Evolutionary conservation across 495 filamentous ascomycete species (phyloP).

Genomic region (Penicillium silybi): DNA sequence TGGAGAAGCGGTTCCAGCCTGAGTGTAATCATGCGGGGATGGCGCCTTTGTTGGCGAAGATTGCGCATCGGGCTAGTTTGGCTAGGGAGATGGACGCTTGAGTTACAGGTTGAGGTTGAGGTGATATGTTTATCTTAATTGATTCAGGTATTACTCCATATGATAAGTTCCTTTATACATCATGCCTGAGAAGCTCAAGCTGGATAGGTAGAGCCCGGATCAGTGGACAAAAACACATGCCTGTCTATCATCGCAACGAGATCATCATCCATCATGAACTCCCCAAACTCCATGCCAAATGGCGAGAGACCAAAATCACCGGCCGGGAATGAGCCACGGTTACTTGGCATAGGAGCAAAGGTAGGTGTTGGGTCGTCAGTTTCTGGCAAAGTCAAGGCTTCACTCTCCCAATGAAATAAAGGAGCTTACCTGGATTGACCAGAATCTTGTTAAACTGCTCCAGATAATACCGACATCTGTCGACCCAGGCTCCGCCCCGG

Average conservation of each 20-base stretch:
- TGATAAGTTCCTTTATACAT: not conserved
- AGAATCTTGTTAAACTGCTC: no score
- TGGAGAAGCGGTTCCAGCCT: conserved; percentile 1
- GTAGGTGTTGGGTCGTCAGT: no score
- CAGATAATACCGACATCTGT: no score
- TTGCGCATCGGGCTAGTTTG: conserved; percentile 9
- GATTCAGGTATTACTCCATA: not conserved
- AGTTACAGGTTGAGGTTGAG: no score
- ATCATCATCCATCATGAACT: conserved; percentile 44
- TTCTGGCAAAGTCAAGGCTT: no score
- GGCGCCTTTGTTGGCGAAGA: conserved; percentile 19
- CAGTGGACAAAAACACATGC: not conserved
- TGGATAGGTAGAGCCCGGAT: not conserved
- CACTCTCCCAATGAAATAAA: no score
- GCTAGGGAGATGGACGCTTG: conserved; percentile 6
- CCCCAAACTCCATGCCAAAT: conserved; percentile 36
- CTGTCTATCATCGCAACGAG: conserved; percentile 22
- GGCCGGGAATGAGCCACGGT: not conserved
- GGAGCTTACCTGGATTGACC: no score
- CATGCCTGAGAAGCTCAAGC: not conserved
- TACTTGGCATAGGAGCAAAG: not conserved
- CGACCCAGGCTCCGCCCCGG: no score
- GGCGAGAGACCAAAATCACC: conserved; percentile 22
- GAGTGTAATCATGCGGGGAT: conserved; percentile 27
- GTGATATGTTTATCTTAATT: no score